Conservation (phyloP, 2,329 filamentous ascomycete species). For the Trichoderma aggressivum region DNA sequence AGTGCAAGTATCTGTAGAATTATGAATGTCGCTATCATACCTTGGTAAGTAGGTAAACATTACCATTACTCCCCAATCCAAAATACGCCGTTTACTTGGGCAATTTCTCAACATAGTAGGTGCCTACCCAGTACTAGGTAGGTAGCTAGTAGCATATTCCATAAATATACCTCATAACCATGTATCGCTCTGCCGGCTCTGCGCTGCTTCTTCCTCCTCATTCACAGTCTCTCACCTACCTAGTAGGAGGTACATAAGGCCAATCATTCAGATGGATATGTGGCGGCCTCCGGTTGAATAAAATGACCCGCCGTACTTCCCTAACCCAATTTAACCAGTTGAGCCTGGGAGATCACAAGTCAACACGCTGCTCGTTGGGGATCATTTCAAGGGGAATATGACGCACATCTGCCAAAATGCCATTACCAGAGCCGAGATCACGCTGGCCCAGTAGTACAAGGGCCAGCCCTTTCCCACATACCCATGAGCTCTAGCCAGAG, state of each 20-base stretch:
- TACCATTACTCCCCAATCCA: neutral
- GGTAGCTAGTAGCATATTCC: neutral
- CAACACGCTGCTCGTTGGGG: neutral
- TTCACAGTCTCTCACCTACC: neutral
- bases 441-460: neutral
- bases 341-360: neutral
- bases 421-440: neutral
- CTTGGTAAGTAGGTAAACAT: no score
- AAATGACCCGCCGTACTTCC: neutral
- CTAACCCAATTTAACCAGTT: neutral
- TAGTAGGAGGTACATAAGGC: neutral
- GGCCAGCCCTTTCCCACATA: neutral
- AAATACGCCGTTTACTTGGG: neutral
- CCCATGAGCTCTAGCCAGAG: neutral
- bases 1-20: neutral
- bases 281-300: neutral
- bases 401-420: conserved; percentile 1
- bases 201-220: neutral
- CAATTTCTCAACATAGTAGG: neutral
- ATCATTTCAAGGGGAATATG: neutral
- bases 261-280: neutral
- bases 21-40: neutral
- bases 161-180: neutral
- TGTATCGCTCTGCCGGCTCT: neutral
- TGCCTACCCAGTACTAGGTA: no score